Evolutionary conservation across 2,329 filamentous ascomycete genomes (phyloP).

Genomic region (Trichoderma afroharzianum): DNA sequence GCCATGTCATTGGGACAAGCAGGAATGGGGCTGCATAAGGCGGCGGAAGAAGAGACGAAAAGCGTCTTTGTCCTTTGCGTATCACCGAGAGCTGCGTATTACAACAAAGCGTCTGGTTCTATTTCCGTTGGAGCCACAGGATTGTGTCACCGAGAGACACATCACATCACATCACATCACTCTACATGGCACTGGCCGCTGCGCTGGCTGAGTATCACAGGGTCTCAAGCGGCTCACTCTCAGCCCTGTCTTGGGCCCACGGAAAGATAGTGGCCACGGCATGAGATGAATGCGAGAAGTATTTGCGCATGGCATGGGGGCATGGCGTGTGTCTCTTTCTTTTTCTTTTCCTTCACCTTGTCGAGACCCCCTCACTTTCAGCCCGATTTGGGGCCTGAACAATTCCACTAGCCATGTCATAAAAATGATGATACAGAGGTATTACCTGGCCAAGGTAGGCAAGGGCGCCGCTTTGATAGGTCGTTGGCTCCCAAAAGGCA

Average conservation of each 20-base stretch:
- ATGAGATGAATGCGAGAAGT: background rate
- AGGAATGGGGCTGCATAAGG: background rate
- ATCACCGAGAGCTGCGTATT: background rate
- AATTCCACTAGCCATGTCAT: background rate
- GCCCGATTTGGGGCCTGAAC: background rate
- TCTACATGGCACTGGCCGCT: background rate
- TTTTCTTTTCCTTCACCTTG: background rate
- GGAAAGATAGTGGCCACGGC: background rate
- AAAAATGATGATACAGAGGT: background rate
- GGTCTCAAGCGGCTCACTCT: background rate
- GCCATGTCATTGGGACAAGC: background rate
- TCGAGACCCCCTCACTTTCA: background rate
- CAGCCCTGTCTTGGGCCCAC: background rate
- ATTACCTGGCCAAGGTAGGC: background rate
- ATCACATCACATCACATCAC: conserved; percentile 12
- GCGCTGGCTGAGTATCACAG: conserved; percentile 1
- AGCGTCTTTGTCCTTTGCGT: background rate
- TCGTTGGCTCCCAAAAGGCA: background rate
- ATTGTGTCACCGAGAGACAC: conserved; percentile 3
- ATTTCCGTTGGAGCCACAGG: background rate
- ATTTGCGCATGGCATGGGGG: background rate
- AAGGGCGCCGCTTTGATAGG: background rate
- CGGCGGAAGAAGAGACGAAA: background rate
- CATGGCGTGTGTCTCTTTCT: background rate
- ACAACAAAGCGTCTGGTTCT: background rate